phyloP scores from a whole-genome alignment of 176 grass and related monocot species.

The Cymbopogon citratus region DNA sequence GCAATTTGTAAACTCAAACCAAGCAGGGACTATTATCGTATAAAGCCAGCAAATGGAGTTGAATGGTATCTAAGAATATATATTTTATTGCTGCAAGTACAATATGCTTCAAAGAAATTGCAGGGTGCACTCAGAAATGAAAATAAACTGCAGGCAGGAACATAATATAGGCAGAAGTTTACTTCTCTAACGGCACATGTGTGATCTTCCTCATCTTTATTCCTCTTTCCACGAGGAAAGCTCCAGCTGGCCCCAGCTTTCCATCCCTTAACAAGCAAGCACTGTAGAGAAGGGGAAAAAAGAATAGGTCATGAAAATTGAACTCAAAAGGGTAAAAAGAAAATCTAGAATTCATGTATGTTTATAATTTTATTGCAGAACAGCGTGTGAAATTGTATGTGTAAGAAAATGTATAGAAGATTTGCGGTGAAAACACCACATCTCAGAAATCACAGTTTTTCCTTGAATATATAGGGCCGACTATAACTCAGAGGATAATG shows the following conservation, averaged over 20 bases:
- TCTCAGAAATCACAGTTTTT: background rate
- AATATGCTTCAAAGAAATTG: background rate
- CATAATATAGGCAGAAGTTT: constrained; percentile 25
- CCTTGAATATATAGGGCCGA: too few relatives aligned
- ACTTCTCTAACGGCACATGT: constrained; percentile 92
- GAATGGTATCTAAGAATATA: background rate
- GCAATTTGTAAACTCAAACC: too few relatives aligned
- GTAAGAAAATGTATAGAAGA: background rate
- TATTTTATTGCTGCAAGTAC: background rate
- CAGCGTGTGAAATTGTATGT: background rate
- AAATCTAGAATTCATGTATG: background rate
- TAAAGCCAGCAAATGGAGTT: too few relatives aligned
- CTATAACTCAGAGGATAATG: background rate
- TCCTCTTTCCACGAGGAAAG: constrained; percentile 95
- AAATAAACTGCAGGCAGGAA: background rate
- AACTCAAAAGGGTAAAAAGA: too few relatives aligned
- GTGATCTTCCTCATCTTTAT: constrained; percentile 95
- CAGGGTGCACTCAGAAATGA: background rate
- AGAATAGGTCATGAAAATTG: too few relatives aligned
- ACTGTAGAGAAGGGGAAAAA: constrained; percentile 37
- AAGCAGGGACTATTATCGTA: too few relatives aligned
- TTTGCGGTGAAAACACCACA: background rate
- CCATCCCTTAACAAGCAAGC: constrained; percentile 98
- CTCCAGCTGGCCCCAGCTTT: constrained; percentile 92
- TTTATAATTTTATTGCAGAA: background rate